Base-by-base conservation (phyloP, 495 filamentous ascomycete species). In the Penicillium malachiteum region DNA sequence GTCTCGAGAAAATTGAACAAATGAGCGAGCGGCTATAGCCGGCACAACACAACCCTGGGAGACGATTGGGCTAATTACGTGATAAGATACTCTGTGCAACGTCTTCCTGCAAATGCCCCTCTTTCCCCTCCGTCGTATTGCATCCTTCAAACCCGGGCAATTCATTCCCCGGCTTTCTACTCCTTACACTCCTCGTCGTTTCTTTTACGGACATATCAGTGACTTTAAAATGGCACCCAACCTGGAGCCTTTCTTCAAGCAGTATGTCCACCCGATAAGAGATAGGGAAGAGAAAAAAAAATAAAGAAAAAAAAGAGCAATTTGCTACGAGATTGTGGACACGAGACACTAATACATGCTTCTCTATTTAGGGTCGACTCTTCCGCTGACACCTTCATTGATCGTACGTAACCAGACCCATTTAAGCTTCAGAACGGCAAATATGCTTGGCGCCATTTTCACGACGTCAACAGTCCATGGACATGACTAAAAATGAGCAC, bases 311-410 rank as follows among this genome's bases (percentile, higher is more conserved):
- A 31, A 18, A 18, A 16, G 17, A 14, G 7, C 17, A 37, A 6
- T n/a, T n/a, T n/a, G n/a, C n/a, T n/a, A n/a, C 21, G 21, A 26
- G 4, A 26, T 26, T 26, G 21, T 2, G 21, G 21, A 26, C 21
- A 26, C 21, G 21, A 41, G 32, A 48, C 14, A 39, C 47, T 58
- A 21, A 59, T 26, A 26, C 50, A 18, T 49, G 17, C 13, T 58
- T 38, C 35, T 50, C 32, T 7, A 35, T 49, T 13, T 54, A 86
- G 83, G 71, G 94, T 98, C 48, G 92, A 98, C 73, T 70, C 70
- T 57, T 77, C 95, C 65, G 83, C 89, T 21, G 85, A 85, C 58
- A 73, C 80, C 61, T 98, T 97, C 80, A 96, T 97, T 67, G 87
- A 96, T 58, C 89, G 95, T 78, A 69, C 51, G 80, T 76, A 13